A percentile compares a stretch with the other conserved stretches of the same genome.
These are phyloP conservation scores for Omphalotus guepiniiformis DNA, from an alignment of 768 basidiomycete genomes.

Conservation along the genomic window DNA sequence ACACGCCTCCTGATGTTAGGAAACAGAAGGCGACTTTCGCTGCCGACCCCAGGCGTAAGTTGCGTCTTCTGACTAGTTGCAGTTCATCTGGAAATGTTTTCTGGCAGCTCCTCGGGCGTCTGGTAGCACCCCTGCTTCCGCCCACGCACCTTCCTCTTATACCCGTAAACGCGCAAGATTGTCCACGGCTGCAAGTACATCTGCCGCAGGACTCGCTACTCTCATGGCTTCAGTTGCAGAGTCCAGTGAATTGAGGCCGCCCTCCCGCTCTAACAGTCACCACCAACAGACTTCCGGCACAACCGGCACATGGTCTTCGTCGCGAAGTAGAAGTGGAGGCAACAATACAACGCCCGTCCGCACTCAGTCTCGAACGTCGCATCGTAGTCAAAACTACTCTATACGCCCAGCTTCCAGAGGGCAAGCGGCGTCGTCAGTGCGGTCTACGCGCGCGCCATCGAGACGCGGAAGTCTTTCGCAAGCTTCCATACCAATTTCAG, in stretches of 20 bases:
- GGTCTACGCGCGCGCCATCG: slow-evolving; percentile 31
- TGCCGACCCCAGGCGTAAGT: slow-evolving; percentile 58
- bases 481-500: slow-evolving; percentile 75
- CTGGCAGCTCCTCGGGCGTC: slow-evolving; percentile 51
- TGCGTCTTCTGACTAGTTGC: slow-evolving; percentile 15
- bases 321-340: slow-evolving; percentile 28
- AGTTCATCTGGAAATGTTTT: slow-evolving; percentile 5
- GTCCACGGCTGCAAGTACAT: slow-evolving; percentile 24
- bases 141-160: slow-evolving; percentile 68
- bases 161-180: slow-evolving; percentile 67
- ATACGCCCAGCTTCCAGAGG: slow-evolving; percentile 17
- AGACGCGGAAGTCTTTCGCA: slow-evolving; percentile 56
- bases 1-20: slow-evolving; percentile 58
- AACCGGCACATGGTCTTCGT: slow-evolving; percentile 43
- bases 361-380: slow-evolving; percentile 32
- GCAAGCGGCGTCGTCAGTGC: slow-evolving; percentile 21
- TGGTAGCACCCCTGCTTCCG: slow-evolving; percentile 37
- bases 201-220: slow-evolving; percentile 8
- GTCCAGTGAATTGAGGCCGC: slow-evolving; percentile 34
- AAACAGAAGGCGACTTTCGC: slow-evolving; percentile 58
- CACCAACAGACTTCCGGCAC: slow-evolving; percentile 35
- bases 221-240: slow-evolving; percentile 25
- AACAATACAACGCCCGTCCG: slow-evolving; percentile 18
- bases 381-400: slow-evolving; percentile 8
- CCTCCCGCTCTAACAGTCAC: slow-evolving; percentile 23